phyloP scores from a whole-genome alignment of 163 green algal species.

The Chlorella variabilis region DNA sequence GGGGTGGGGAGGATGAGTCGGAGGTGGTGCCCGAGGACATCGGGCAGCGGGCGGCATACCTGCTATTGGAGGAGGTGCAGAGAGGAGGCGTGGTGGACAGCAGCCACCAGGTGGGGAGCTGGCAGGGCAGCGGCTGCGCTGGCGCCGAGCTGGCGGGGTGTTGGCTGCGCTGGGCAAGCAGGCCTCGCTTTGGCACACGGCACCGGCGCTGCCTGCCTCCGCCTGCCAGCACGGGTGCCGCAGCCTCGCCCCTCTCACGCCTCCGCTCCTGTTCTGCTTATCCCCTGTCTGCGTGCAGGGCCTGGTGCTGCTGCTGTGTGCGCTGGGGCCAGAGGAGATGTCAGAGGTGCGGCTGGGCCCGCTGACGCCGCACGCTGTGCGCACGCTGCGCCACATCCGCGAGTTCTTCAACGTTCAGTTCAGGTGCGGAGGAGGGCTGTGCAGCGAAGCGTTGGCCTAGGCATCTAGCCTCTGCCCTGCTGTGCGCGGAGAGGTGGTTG shows the following conservation, averaged over 20 bases:
- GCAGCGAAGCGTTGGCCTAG: not conserved
- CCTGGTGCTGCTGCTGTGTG: slow-evolving; percentile 88
- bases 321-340: slow-evolving; percentile 86
- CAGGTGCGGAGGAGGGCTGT: slow-evolving; percentile 2
- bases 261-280: too few species aligned
- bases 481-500: too few species aligned
- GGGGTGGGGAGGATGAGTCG: not conserved
- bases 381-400: slow-evolving; percentile 85
- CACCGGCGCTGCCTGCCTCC: too few species aligned
- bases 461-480: too few species aligned
- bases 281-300: slow-evolving; percentile 44
- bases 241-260: too few species aligned
- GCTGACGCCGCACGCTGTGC: slow-evolving; percentile 87
- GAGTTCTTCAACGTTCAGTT: slow-evolving; percentile 96
- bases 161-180: too few species aligned
- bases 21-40: slow-evolving; percentile 87
- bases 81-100: slow-evolving; percentile 91
- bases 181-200: too few species aligned
- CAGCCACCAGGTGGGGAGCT: slow-evolving; percentile 72
- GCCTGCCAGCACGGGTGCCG: too few species aligned
- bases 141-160: not conserved
- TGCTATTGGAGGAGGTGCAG: slow-evolving; percentile 89
- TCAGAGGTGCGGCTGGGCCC: slow-evolving; percentile 88
- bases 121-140: not conserved
- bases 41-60: slow-evolving; percentile 72